phyloP scores from a whole-genome alignment of 306 rosid species.

The Quercus rubra region DNA sequence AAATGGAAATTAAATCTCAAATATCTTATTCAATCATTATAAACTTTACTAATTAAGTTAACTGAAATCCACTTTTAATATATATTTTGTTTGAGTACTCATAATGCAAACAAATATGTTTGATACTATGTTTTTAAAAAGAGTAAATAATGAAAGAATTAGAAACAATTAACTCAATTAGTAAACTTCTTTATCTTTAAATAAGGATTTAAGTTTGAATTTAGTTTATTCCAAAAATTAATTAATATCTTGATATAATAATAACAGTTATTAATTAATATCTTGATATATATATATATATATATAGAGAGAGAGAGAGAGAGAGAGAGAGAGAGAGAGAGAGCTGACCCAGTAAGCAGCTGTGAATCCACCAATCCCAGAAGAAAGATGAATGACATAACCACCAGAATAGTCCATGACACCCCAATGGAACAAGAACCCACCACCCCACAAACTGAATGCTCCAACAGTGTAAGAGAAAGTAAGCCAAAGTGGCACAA shows the following conservation, averaged over 20 bases:
- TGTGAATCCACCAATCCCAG: constrained; percentile 55
- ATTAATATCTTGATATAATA: too few species aligned
- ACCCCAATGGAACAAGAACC: constrained; percentile 59
- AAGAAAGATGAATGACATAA: constrained; percentile 63
- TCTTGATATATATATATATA: too few species aligned
- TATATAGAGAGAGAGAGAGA: not conserved
- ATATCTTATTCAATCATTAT: accelerated
- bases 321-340: not conserved
- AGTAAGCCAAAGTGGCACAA: constrained; percentile 54
- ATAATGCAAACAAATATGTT: too few species aligned
- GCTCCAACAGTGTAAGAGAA: constrained; percentile 54
- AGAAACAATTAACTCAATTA: too few species aligned
- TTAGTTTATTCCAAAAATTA: too few species aligned
- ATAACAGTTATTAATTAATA: too few species aligned
- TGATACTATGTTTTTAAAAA: too few species aligned
- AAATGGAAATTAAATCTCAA: accelerated
- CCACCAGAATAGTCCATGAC: constrained; percentile 71
- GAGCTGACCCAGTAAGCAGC: constrained; percentile 55
- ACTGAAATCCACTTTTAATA: too few species aligned
- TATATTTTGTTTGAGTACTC: too few species aligned
- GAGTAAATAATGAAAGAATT: too few species aligned
- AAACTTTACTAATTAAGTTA: accelerated
- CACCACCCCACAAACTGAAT: constrained; percentile 59
- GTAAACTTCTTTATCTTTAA: too few species aligned
- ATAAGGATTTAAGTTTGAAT: too few species aligned